Evolutionary conservation across 2,329 filamentous ascomycete genomes (phyloP).

Genomic region (Apiospora arundinis): DNA sequence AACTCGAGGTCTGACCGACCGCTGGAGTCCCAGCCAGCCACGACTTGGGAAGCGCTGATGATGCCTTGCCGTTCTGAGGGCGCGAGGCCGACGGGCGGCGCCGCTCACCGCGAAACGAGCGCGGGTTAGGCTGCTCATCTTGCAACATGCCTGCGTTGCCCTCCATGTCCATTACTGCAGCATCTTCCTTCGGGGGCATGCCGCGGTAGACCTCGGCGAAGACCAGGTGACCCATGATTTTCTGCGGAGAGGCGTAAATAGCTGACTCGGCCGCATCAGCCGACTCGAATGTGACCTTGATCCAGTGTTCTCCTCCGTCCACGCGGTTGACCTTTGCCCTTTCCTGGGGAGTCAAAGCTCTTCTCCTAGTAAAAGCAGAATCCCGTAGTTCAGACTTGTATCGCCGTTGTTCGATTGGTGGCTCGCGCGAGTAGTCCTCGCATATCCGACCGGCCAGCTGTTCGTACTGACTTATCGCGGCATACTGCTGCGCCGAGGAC

Average conservation of each 20-base stretch:
- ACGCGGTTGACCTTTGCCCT: slow-evolving; percentile 81
- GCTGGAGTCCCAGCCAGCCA: slow-evolving; percentile 32
- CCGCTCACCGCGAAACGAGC: slow-evolving; percentile 22
- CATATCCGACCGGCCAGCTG: slow-evolving; percentile 84
- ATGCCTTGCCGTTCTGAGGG: slow-evolving; percentile 22
- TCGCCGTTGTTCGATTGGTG: slow-evolving; percentile 72
- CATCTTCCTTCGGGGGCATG: slow-evolving; percentile 67
- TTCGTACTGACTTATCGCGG: slow-evolving; percentile 88
- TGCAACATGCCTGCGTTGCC: slow-evolving; percentile 46
- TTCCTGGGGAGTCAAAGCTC: slow-evolving; percentile 72
- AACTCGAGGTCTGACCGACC: slow-evolving; percentile 29
- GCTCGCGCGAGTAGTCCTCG: slow-evolving; percentile 89
- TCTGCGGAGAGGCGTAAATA: slow-evolving; percentile 72
- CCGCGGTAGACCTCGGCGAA: slow-evolving; percentile 74
- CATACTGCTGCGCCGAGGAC: slow-evolving; percentile 73
- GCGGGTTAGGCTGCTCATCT: slow-evolving; percentile 25
- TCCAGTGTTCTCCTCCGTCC: slow-evolving; percentile 88
- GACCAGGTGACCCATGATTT: slow-evolving; percentile 72
- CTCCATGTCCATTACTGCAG: slow-evolving; percentile 62
- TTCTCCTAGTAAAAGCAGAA: slow-evolving; percentile 70
- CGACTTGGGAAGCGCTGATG: slow-evolving; percentile 38
- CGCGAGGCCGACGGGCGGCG: slow-evolving; percentile 26
- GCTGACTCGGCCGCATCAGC: slow-evolving; percentile 74
- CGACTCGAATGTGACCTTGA: slow-evolving; percentile 83
- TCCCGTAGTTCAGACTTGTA: slow-evolving; percentile 79